Conservation (phyloP, 129 eudicot genomes). For the Lactuca saligna region DNA sequence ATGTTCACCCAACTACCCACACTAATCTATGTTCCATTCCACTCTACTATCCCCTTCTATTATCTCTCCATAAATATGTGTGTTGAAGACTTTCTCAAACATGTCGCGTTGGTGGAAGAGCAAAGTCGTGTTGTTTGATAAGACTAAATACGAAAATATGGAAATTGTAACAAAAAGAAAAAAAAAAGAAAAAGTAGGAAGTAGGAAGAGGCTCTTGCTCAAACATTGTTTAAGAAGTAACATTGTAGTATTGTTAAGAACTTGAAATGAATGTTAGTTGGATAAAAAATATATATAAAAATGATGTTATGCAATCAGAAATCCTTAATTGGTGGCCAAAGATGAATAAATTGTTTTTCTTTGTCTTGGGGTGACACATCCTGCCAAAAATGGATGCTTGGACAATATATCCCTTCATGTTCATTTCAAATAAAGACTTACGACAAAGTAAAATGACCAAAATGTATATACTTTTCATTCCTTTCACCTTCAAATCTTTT, state of each 20-base stretch:
- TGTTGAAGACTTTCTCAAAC: neutral
- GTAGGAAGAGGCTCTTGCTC: neutral
- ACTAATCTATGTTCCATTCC: neutral
- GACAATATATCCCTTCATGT: too few species aligned
- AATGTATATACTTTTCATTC: neutral
- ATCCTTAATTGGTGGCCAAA: neutral
- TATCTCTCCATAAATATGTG: neutral
- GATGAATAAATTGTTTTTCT: too few species aligned
- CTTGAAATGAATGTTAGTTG: neutral
- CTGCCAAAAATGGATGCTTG: too few species aligned
- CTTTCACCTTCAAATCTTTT: neutral
- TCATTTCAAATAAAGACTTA: too few species aligned
- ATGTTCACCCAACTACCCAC: constrained; percentile 19
- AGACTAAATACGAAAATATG: neutral
- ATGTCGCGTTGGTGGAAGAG: constrained; percentile 14
- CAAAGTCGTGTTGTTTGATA: constrained; percentile 14
- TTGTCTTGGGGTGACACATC: neutral
- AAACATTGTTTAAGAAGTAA: too few species aligned
- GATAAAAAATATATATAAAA: too few species aligned
- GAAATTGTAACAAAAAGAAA: neutral
- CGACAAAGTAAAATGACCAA: neutral
- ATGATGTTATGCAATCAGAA: neutral
- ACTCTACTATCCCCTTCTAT: neutral
- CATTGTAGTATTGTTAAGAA: neutral
- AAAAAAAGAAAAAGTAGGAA: neutral